Evolutionary conservation across 2,329 filamentous ascomycete genomes (phyloP), one percentile per base, ranked within the genome.

Genomic region (Colletotrichum tabaci): DNA sequence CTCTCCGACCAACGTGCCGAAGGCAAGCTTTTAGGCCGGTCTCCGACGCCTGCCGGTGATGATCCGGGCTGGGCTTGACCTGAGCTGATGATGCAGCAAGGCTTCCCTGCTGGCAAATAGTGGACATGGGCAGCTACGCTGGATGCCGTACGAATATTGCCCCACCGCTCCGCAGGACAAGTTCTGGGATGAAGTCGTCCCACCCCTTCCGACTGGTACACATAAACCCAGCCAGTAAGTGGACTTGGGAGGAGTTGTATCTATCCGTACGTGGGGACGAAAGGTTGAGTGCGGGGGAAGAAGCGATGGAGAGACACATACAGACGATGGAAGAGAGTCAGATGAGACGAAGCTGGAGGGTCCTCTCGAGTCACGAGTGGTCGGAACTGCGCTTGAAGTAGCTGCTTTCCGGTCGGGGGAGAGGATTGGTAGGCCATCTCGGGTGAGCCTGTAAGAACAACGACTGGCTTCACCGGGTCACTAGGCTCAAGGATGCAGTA

Each of bases 1-100:
- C 12, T 38, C 23, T 16, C 30, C 38, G 30, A 60, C 42, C 52
- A 66, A 68, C 44, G 53, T 40, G 61, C n/a, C 49, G 46, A 66
- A 44, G 66, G 52, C 61, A 67, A 57, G 49, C 30, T 40, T 21
- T 12, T 38, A 16, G 18, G 66, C 47, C 38, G 21, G 40, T 13
- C 49, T 58, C 23, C 53, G 40, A 66, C 42, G 64, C 21, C 30
- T 38, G 56, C 56, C 18, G n/a, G 7, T 21, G 30, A 55, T 68
- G 65, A 71, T 53, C 65, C 67, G 58, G 58, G 21, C 38, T 55
- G 18, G 15, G 13, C 61, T 26, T 63, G 58, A 38, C 56, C 26
- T 30, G 26, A 30, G 5, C 46, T 50, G 65, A 71, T 71, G 68
- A 71, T 71, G 68, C 65, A 68, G 68, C 68, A 68, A 63, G 58